A percentile compares a stretch with the other conserved stretches of the same genome.
These are phyloP conservation scores for Ceratobasidium sp. DNA, from an alignment of 1,284 basidiomycete genomes.

Conservation along the genomic window DNA sequence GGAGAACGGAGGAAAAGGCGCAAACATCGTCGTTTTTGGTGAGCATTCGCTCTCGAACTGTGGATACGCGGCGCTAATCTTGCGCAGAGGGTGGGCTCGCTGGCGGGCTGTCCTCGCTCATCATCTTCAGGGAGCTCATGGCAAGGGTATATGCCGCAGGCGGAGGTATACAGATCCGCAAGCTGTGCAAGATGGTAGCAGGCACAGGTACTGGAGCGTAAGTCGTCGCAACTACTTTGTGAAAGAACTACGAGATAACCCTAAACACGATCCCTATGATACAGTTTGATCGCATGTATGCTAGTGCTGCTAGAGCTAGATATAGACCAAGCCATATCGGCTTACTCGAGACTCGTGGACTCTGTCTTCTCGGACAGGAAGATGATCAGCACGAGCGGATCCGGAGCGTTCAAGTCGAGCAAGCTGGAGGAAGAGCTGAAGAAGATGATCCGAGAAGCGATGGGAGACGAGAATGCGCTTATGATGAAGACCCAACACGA, in stretches of 20 bases:
- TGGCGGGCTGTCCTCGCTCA: too few relatives aligned
- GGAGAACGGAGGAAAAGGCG: too few relatives aligned
- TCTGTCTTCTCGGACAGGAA: conserved; percentile 2
- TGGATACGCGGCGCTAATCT: too few relatives aligned
- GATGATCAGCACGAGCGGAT: neutral
- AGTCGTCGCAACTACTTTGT: too few relatives aligned
- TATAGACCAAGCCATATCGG: neutral
- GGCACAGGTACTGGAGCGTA: neutral
- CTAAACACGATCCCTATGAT: too few relatives aligned
- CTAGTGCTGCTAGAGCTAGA: neutral
- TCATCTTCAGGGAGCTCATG: neutral
- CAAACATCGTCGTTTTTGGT: neutral
- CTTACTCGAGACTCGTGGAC: neutral
- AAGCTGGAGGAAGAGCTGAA: conserved; percentile 6
- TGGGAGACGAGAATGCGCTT: neutral
- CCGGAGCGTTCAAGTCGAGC: too few relatives aligned
- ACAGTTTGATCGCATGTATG: too few relatives aligned
- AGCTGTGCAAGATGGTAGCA: neutral
- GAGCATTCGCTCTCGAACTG: neutral
- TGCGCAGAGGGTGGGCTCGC: too few relatives aligned
- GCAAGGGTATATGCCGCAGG: too few relatives aligned
- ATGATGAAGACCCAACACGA: neutral
- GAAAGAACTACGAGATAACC: too few relatives aligned
- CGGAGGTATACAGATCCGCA: neutral
- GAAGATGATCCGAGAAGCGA: neutral